Evolutionary conservation across 192 early-diverging fungal species (phyloP), one percentile per base, ranked within the genome.

Genomic region (Gamsiella multidivaricata): DNA sequence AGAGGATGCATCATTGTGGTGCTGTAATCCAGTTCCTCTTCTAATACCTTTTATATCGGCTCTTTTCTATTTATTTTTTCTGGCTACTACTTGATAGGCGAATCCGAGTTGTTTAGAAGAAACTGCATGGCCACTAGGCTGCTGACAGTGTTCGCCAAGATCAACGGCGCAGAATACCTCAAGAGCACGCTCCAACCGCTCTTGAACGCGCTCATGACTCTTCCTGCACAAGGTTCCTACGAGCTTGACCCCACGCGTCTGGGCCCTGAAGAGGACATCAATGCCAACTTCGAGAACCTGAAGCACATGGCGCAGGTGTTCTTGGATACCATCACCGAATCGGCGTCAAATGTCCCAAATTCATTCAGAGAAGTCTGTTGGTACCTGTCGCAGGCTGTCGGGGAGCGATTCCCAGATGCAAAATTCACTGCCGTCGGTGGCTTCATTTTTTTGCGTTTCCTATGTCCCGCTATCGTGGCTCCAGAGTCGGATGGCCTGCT

Each of bases 371-470:
- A 92, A 54, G 89, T 95, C 59, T 99, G 96, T 61, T 85, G 90
- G 67, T 87, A 91, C 54, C 88, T 99, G 22, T 87, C 89, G 54
- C 85, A 83, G 41, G 81, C 94, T 31, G 96, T 97, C 0, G 88
- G 87, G 23, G 85, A 86, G 54, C 85, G 91, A 18, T 98, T 97
- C 84, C 94, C 93, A 0, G 92, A 93, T 37, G 90, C 94, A 20
- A 91, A 91, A 46, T 87, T 87, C 50, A 93, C 91, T 3, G 94
- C 96, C 47, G 95, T 99, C 0, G 96, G 97, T 65, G 94, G 94
- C 0, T 98, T 98, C 51, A 87, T 99, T 61, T 99, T 99, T 73
- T 81, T 99, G 71, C 91, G 97, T 10, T 97, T 98, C 89, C 87
- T 98, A 62, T 95, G 95, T 69, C 97, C 96, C 3, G 94, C 94